Conservation (phyloP, 2,329 filamentous ascomycete genomes). For the Diplocarpon rosae region DNA sequence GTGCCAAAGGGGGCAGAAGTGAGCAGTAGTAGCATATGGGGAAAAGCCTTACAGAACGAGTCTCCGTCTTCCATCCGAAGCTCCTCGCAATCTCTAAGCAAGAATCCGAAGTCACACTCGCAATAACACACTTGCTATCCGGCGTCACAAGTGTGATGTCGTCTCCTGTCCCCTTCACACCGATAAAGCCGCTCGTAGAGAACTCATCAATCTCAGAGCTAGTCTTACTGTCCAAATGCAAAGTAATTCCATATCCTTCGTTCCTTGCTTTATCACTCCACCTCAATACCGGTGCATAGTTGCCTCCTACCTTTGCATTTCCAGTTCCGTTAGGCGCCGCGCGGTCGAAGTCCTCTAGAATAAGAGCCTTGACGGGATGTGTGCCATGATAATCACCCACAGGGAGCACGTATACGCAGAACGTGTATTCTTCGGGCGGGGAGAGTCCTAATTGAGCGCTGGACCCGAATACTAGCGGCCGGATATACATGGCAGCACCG, state of each 20-base stretch:
- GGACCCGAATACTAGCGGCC: constrained; percentile 79
- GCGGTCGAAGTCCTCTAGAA: constrained; percentile 89
- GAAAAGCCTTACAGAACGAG: constrained; percentile 45
- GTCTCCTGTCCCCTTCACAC: constrained; percentile 45
- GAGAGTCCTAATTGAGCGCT: constrained; percentile 77
- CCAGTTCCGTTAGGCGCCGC: constrained; percentile 86
- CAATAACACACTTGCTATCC: constrained; percentile 77
- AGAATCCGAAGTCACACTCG: constrained; percentile 73
- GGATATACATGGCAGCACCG: constrained; percentile 85
- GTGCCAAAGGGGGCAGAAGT: background rate
- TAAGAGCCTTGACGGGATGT: constrained; percentile 74
- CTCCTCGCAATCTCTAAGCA: constrained; percentile 63
- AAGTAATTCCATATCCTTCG: constrained; percentile 83
- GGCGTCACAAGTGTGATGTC: constrained; percentile 57
- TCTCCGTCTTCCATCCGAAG: constrained; percentile 79
- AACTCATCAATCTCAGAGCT: constrained; percentile 90
- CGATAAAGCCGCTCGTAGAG: constrained; percentile 87
- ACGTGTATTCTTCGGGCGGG: constrained; percentile 85
- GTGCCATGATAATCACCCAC: constrained; percentile 91
- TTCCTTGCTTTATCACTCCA: constrained; percentile 73
- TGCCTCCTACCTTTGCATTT: constrained; percentile 87
- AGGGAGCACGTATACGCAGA: constrained; percentile 80
- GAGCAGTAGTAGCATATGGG: background rate
- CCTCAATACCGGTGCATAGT: constrained; percentile 85
- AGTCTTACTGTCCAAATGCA: constrained; percentile 80